These are phyloP conservation scores for Candida tibetensis DNA, from an alignment of 805 yeast genomes.

Conservation along the genomic window DNA sequence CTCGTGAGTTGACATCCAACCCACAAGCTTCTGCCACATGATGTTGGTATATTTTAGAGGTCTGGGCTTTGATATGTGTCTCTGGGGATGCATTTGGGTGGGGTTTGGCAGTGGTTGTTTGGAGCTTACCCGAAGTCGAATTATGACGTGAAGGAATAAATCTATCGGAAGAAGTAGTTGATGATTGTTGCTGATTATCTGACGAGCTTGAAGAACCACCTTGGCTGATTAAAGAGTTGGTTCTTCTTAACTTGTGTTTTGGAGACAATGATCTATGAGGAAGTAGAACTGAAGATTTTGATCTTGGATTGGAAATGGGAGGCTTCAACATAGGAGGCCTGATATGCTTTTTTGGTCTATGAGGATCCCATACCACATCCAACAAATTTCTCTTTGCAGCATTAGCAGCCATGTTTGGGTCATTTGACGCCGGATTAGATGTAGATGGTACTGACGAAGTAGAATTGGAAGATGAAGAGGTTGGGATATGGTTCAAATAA, in stretches of 20 bases:
- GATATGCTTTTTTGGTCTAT: background rate
- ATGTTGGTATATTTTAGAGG: conserved; percentile 59
- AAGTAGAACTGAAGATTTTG: conserved; percentile 23
- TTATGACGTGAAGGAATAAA: conserved; percentile 45
- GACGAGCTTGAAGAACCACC: conserved; percentile 27
- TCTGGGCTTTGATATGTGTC: conserved; percentile 54
- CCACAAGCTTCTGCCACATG: conserved; percentile 97
- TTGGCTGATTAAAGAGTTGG: conserved; percentile 30
- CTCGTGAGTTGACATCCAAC: conserved; percentile 73
- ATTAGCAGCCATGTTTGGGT: conserved; percentile 1
- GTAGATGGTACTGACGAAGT: background rate
- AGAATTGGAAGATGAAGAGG: conserved; percentile 1
- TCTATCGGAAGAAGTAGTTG: conserved; percentile 29
- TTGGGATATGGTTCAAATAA: conserved; percentile 15
- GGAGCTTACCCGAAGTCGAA: conserved; percentile 37
- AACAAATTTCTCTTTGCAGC: conserved; percentile 3
- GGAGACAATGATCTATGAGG: conserved; percentile 25
- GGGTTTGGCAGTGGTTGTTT: conserved; percentile 29
- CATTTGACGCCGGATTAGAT: background rate
- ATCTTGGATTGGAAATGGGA: conserved; percentile 23
- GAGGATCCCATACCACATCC: conserved; percentile 1
- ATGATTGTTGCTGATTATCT: conserved; percentile 22
- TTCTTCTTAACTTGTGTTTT: conserved; percentile 28
- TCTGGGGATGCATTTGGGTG: conserved; percentile 50
- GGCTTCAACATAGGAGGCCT: conserved; percentile 10